Conservation (phyloP, 2,329 filamentous ascomycete species). For the Colletotrichum graminicola region DNA sequence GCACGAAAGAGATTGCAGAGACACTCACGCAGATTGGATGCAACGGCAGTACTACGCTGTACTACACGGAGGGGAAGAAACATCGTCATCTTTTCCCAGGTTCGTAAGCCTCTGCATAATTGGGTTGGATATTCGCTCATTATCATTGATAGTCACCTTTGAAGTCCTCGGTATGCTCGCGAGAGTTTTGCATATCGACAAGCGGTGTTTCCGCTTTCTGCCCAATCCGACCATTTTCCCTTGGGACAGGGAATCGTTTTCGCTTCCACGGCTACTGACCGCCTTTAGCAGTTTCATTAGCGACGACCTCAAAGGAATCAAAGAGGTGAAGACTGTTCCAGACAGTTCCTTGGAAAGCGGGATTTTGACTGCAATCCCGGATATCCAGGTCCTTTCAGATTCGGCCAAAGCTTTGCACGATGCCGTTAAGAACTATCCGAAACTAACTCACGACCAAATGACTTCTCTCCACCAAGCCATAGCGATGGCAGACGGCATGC, state of each 20-base stretch:
- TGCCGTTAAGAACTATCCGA: not conserved
- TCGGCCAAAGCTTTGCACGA: not conserved
- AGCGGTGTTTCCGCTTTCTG: constrained; percentile 55
- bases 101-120: not conserved
- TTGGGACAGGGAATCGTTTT: constrained; percentile 66
- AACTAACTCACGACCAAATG: not conserved
- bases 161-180: constrained; percentile 58
- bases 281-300: constrained; percentile 52
- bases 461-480: constrained; percentile 2
- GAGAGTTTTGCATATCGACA: constrained; percentile 51
- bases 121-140: not conserved
- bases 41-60: constrained; percentile 49
- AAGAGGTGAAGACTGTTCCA: constrained; percentile 38
- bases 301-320: constrained; percentile 36
- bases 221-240: constrained; percentile 62
- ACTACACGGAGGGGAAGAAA: constrained; percentile 44
- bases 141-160: constrained; percentile 48
- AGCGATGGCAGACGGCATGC: constrained; percentile 39
- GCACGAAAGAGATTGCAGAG: constrained; percentile 49
- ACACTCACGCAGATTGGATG: constrained; percentile 56
- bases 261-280: constrained; percentile 56
- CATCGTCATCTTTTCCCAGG: constrained; percentile 47
- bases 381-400: not conserved
- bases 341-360: constrained; percentile 40
- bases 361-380: not conserved